These are phyloP conservation scores for Forsythia viridissima DNA, from an alignment of 257 asterid genomes.

Conservation along the genomic window DNA sequence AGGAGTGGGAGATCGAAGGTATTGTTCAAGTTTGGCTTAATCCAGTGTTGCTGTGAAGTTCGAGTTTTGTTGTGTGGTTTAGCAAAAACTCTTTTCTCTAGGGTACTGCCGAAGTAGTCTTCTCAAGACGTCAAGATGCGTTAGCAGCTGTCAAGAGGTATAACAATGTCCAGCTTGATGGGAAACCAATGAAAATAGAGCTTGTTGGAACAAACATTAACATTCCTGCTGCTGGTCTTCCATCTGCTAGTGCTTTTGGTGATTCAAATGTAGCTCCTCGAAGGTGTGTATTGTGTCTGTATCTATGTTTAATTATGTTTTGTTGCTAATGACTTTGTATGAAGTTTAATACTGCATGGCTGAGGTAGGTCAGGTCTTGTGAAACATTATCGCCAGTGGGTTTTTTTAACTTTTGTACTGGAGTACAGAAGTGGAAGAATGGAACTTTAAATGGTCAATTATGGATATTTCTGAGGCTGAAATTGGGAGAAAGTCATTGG, in stretches of 20 bases:
- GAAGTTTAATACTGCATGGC: conserved; percentile 30
- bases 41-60: not conserved
- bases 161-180: conserved; percentile 69
- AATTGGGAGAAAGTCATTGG: not conserved
- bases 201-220: conserved; percentile 53
- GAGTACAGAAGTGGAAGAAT: not conserved
- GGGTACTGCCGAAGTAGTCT: conserved; percentile 61
- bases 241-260: conserved; percentile 36
- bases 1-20: conserved; percentile 53
- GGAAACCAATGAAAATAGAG: conserved; percentile 70
- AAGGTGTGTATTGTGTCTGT: conserved; percentile 36
- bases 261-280: conserved; percentile 34
- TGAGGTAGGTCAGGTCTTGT: not conserved
- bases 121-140: conserved; percentile 58
- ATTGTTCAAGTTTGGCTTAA: conserved; percentile 9
- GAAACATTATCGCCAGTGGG: conserved; percentile 26
- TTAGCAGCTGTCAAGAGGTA: conserved; percentile 60
- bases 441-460: not conserved
- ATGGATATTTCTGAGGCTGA: not conserved
- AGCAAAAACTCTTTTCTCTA: not conserved
- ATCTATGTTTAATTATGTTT: conserved; percentile 5
- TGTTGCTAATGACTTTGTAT: conserved; percentile 25
- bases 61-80: conserved; percentile 2
- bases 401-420: not conserved
- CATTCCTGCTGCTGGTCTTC: conserved; percentile 39